Evolutionary conservation across 192 early-diverging fungal species (phyloP), one percentile per base, ranked within the genome.

Genomic region (Coemansia javaensis): DNA sequence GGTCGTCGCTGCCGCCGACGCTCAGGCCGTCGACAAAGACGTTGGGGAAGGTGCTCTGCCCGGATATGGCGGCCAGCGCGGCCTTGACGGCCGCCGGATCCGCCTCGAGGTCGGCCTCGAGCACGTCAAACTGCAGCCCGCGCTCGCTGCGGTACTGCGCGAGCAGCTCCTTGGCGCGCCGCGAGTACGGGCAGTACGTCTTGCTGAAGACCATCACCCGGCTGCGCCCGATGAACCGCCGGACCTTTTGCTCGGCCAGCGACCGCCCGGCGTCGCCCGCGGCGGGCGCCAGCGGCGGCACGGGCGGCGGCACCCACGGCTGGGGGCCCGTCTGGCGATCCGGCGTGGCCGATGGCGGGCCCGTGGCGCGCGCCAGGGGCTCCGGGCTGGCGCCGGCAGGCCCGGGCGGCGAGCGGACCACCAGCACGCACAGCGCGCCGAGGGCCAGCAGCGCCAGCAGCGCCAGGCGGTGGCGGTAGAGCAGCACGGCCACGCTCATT

Each of bases 151-250:
- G 57, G 50, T 65, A 65, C 50, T 64, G 14, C 9, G 45, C 37
- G 10, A 88, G 64, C 28, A 81, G 50, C 5, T 22, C 24, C 79
- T 86, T 86, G 43, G 87, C 79, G 15, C 50, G 67, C 13, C 41
- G 41, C 49, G 84, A 86, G 66, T 85, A 89, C 38, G 85, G 85
- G 64, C 85, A 89, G 53, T 77, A 80, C 7, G 79, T 67, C 71
- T 86, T 95, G 58, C 84, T 85, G 55, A 91, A 91, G 30, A 93
- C 81, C 61, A 73, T 73, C 9, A 73, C 69, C 16, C 69, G 61
- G 57, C 57, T 54, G 39, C 47, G 47, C 53, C 39, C 53, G 45
- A 73, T 53, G 12, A 73, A 57, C 18, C 47, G 27, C 9, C 53
- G 57, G 20, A 73, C 24, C 33, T 49, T 56, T 14, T 32, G 12